phyloP scores from a whole-genome alignment of 2,329 filamentous ascomycete genomes.

The Neonectria ditissima region DNA sequence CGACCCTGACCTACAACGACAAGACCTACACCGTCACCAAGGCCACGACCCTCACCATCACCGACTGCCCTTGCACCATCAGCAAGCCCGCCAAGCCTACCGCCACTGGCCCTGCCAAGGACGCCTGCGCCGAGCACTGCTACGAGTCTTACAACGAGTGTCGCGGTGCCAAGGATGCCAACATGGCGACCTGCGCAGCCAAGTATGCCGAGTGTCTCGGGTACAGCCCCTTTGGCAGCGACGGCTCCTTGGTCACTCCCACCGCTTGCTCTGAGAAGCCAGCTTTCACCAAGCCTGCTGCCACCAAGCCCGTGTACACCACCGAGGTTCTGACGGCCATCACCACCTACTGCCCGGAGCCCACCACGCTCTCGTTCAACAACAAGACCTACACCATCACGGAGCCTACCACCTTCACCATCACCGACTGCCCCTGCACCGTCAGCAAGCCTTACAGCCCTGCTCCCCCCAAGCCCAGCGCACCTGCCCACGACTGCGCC shows the following conservation, averaged over 20 bases:
- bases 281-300: background rate
- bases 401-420: conserved; percentile 13
- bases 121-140: conserved; percentile 37
- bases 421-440: conserved; percentile 5
- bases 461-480: background rate
- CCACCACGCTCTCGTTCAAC: conserved; percentile 50
- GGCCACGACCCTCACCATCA: conserved; percentile 4
- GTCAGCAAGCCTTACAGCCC: background rate
- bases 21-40: conserved; percentile 65
- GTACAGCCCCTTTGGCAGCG: conserved; percentile 40
- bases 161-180: conserved; percentile 32
- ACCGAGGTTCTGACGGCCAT: conserved; percentile 72
- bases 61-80: conserved; percentile 41
- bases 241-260: conserved; percentile 27
- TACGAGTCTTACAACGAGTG: conserved; percentile 32
- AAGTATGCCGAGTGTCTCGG: conserved; percentile 41
- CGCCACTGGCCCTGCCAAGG: conserved; percentile 26
- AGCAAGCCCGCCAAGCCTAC: conserved; percentile 54
- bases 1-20: conserved; percentile 67
- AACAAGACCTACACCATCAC: conserved; percentile 26
- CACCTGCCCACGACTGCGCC: conserved; percentile 34
- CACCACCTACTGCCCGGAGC: conserved; percentile 75
- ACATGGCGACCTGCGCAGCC: conserved; percentile 42
- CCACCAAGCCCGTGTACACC: conserved; percentile 56
- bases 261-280: conserved; percentile 34